Conservation (phyloP, 1,139 yeast genomes). For the Suhomyces terraborum region DNA sequence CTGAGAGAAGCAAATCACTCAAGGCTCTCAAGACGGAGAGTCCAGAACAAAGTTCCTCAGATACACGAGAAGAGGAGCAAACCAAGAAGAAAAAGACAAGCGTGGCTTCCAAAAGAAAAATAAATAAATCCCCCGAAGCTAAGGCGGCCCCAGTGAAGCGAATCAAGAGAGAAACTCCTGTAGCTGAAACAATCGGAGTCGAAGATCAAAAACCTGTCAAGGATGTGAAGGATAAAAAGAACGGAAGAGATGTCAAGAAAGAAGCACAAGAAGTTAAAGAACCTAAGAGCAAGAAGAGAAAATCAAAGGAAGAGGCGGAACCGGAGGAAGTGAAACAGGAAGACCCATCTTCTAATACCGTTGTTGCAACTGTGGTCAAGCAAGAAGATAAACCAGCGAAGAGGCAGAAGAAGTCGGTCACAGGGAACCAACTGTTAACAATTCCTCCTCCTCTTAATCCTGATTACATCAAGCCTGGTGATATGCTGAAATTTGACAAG, state of each 20-base stretch:
- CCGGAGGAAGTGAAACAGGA: conserved; percentile 2
- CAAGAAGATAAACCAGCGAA: conserved; percentile 7
- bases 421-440: conserved; percentile 4
- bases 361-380: background rate
- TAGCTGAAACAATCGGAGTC: background rate
- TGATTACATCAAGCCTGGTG: conserved; percentile 10
- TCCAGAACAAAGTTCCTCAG: background rate
- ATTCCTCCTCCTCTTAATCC: conserved; percentile 13
- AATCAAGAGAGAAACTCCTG: conserved; percentile 6
- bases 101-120: conserved; percentile 7
- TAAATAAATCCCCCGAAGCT: conserved; percentile 1
- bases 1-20: conserved; percentile 7
- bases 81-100: conserved; percentile 7
- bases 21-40: conserved; percentile 4
- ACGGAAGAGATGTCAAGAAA: conserved; percentile 4
- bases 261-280: conserved; percentile 6
- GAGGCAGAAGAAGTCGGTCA: conserved; percentile 12
- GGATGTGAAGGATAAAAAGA: background rate
- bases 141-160: conserved; percentile 1
- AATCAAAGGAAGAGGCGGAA: conserved; percentile 12
- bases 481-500: conserved; percentile 11
- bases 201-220: background rate
- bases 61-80: conserved; percentile 6
- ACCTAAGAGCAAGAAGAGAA: conserved; percentile 14
- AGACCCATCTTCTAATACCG: background rate